Evolutionary conservation across 2,329 filamentous ascomycete genomes (phyloP).

Genomic region (Ramularia collo-cygni): DNA sequence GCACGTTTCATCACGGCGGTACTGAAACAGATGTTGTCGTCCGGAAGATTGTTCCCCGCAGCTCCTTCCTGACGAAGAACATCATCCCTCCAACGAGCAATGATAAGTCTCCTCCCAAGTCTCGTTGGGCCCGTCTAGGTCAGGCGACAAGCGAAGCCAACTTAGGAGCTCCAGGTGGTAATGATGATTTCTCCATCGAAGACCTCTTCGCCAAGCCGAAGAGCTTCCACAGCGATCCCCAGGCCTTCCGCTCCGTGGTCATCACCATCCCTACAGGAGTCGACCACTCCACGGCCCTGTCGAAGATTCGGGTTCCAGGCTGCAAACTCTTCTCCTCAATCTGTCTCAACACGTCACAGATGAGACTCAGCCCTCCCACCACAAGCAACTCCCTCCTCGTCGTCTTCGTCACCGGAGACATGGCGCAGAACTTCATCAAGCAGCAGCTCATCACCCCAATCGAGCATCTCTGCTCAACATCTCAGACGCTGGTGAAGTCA

Average conservation of each 20-base stretch:
- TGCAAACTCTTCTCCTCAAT: slow-evolving; percentile 16
- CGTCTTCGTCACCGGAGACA: slow-evolving; percentile 14
- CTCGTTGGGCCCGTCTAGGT: background rate
- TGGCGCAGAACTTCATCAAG: slow-evolving; percentile 12
- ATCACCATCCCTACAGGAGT: slow-evolving; percentile 18
- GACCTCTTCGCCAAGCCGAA: slow-evolving; percentile 10
- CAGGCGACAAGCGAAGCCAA: too few relatives aligned
- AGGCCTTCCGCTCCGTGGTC: slow-evolving; percentile 15
- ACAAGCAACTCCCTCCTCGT: slow-evolving; percentile 16
- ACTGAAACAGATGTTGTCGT: too few relatives aligned
- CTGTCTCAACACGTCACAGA: slow-evolving; percentile 13
- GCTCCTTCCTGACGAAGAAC: too few relatives aligned
- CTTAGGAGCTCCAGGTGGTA: too few relatives aligned
- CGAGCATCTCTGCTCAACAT: slow-evolving; percentile 2
- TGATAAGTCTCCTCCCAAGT: background rate
- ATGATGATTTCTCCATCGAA: background rate
- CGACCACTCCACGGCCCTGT: slow-evolving; percentile 17
- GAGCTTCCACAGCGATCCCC: background rate
- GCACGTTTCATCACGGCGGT: too few relatives aligned
- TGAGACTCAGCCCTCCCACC: slow-evolving; percentile 16
- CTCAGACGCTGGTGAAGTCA: slow-evolving; percentile 3
- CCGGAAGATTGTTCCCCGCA: too few relatives aligned
- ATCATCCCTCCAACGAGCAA: background rate
- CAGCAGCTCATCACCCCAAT: slow-evolving; percentile 7
- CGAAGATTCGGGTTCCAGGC: slow-evolving; percentile 9